Evolutionary conservation across 192 early-diverging fungal species (phyloP), one percentile per base, ranked within the genome.

Genomic region (Diversispora epigaea): DNA sequence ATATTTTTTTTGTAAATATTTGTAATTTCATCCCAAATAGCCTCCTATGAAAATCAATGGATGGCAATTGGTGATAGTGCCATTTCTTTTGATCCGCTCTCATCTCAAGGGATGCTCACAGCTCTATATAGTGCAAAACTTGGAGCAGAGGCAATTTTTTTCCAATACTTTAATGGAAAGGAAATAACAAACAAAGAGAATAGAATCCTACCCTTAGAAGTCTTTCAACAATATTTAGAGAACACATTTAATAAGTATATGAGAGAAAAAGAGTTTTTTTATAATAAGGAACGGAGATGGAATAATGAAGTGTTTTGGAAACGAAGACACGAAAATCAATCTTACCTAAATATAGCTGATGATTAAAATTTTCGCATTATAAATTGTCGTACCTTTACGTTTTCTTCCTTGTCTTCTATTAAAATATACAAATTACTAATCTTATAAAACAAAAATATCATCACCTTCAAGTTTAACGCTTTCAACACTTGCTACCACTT

Each of bases 11-110:
- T 73, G 21, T 21, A 45, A 44, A 5, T 21, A 60, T 14, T 60
- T 0, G 21, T 14, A 8, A 5, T 21, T 4, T 8, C n/a, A 22
- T 56, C 40, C 45, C 40, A 12, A 15, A 32, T 12, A 73, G 71
- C 71, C 2, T 73, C 71, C 10, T 45, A 45, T 25, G 43, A 73
- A 73, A 73, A 73, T 45, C 39, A 11, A 9, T 73, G 71, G 71
- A 61, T 73, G 21, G 71, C 56, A 45, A 21, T 73, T 60, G 71
- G 71, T 39, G 71, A 73, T 21, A 73, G 71, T 61, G 71, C 71
- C 0, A 15, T 47, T 25, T 73, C 71, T 45, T 73, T 73, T 61
- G 71, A 73, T 46, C 57, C 71, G 19, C 57, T 73, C 41, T 73
- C 71, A 46, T 73, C 71, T 15, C 71, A 73, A 60, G 71, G 71